phyloP scores from a whole-genome alignment of 2,329 filamentous ascomycete genomes.

The Bipolaris bicolor region DNA sequence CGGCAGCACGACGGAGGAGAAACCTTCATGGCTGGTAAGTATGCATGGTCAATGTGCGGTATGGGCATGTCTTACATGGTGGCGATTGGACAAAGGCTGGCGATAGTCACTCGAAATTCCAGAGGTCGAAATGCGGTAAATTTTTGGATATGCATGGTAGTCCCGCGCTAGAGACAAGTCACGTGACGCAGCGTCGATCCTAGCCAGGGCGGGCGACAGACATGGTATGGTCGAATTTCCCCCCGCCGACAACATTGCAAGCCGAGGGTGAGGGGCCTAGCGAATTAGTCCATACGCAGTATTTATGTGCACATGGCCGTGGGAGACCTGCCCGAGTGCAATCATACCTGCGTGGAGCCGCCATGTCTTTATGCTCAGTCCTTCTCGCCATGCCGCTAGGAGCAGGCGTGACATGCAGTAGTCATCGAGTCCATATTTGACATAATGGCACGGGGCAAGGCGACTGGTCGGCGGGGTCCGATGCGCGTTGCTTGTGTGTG shows the following conservation, averaged over 20 bases:
- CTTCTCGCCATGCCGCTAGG: not conserved
- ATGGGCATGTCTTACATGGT: slow-evolving; percentile 25
- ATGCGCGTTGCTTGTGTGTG: slow-evolving; percentile 12
- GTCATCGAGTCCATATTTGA: slow-evolving; percentile 11
- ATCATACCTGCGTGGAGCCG: slow-evolving; percentile 3
- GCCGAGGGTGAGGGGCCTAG: slow-evolving; percentile 10
- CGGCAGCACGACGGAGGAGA: slow-evolving; percentile 63
- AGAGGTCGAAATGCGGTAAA: slow-evolving; percentile 6
- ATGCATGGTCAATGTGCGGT: not conserved
- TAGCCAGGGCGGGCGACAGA: not conserved
- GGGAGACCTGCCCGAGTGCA: not conserved
- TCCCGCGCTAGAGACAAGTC: slow-evolving; percentile 6
- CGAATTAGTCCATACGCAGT: not conserved
- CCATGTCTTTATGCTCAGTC: slow-evolving; percentile 4
- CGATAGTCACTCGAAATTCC: not conserved
- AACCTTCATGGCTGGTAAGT: slow-evolving; percentile 54
- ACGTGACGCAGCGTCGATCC: slow-evolving; percentile 3
- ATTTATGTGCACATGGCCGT: not conserved
- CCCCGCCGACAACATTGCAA: slow-evolving; percentile 13
- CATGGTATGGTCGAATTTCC: slow-evolving; percentile 5
- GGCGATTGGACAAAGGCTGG: slow-evolving; percentile 1
- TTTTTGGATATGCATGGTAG: slow-evolving; percentile 13
- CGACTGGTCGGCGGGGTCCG: slow-evolving; percentile 23
- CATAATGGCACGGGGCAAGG: slow-evolving; percentile 22
- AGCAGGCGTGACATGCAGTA: not conserved